Evolutionary conservation across 2,329 filamentous ascomycete genomes (phyloP).

Genomic region (Magnaporthiopsis rhizophila): DNA sequence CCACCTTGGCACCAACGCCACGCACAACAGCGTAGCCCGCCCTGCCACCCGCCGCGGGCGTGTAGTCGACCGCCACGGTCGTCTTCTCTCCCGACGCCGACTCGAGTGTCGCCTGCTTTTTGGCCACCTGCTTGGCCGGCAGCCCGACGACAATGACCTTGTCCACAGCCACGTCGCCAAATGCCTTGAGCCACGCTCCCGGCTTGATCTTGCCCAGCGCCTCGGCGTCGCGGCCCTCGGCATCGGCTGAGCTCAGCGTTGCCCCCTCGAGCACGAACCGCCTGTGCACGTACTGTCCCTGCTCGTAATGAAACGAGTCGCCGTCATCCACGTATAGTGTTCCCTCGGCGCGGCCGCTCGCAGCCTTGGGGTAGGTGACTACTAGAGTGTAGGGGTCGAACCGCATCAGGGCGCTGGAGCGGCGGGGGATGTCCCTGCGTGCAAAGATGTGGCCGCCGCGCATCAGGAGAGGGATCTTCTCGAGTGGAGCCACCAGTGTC

Average conservation of each 20-base stretch:
- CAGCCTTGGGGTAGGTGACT: slow-evolving; percentile 53
- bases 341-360: slow-evolving; percentile 61
- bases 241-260: slow-evolving; percentile 61
- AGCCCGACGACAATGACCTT: slow-evolving; percentile 79
- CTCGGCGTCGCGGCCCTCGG: slow-evolving; percentile 44
- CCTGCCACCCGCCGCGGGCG: slow-evolving; percentile 34
- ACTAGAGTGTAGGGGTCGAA: slow-evolving; percentile 94
- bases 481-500: slow-evolving; percentile 67
- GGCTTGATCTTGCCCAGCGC: slow-evolving; percentile 44
- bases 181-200: slow-evolving; percentile 68
- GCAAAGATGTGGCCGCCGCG: slow-evolving; percentile 88
- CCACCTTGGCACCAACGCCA: slow-evolving; percentile 42
- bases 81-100: slow-evolving; percentile 41
- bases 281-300: slow-evolving; percentile 83
- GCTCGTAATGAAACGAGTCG: slow-evolving; percentile 80
- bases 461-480: slow-evolving; percentile 85
- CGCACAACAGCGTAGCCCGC: slow-evolving; percentile 46
- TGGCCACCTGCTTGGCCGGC: slow-evolving; percentile 64
- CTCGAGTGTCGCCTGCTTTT: slow-evolving; percentile 49
- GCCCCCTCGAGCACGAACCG: slow-evolving; percentile 59
- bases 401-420: slow-evolving; percentile 81
- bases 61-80: slow-evolving; percentile 54
- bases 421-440: slow-evolving; percentile 77
- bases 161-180: slow-evolving; percentile 72
- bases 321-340: slow-evolving; percentile 89